Evolutionary conservation across 257 asterid genomes (phyloP).

Genomic region (Echium plantagineum): DNA sequence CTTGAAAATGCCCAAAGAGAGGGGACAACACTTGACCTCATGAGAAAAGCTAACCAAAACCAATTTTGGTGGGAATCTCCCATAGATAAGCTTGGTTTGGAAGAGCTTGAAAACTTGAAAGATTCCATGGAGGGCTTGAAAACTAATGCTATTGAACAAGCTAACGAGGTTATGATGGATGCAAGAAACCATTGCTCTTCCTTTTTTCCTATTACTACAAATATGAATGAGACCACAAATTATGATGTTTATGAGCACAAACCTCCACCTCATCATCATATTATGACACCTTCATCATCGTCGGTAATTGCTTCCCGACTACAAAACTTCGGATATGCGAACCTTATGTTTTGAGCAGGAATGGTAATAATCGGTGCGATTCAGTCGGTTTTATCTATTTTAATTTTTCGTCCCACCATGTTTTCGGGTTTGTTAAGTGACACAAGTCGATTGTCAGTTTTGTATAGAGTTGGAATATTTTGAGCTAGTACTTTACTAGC

Average conservation of each 20-base stretch:
- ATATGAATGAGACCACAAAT: conserved; percentile 9
- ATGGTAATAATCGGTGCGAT: too few relatives aligned
- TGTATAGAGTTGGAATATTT: background rate
- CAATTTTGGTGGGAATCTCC: conserved; percentile 72
- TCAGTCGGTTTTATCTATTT: too few relatives aligned
- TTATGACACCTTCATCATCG: conserved; percentile 5
- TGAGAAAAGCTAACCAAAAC: conserved; percentile 28
- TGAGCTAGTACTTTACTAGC: conserved; percentile 33
- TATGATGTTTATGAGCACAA: conserved; percentile 38
- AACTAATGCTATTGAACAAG: conserved; percentile 24
- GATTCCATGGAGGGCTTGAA: conserved; percentile 53
- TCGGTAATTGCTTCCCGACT: background rate
- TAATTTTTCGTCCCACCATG: too few relatives aligned
- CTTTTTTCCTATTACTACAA: conserved; percentile 11
- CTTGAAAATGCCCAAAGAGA: conserved; percentile 44
- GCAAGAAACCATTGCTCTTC: conserved; percentile 10
- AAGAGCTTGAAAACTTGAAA: conserved; percentile 42
- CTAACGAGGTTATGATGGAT: conserved; percentile 20
- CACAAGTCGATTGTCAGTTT: background rate
- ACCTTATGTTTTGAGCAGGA: conserved; percentile 28
- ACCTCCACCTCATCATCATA: conserved; percentile 22
- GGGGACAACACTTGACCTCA: conserved; percentile 39
- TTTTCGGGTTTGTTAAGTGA: too few relatives aligned
- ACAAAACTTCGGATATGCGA: conserved; percentile 32
- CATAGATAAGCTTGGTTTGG: conserved; percentile 26